These are phyloP conservation scores for Zygosaccharomyces pseudobailii DNA, from an alignment of 1,139 yeast genomes.

Conservation along the genomic window DNA sequence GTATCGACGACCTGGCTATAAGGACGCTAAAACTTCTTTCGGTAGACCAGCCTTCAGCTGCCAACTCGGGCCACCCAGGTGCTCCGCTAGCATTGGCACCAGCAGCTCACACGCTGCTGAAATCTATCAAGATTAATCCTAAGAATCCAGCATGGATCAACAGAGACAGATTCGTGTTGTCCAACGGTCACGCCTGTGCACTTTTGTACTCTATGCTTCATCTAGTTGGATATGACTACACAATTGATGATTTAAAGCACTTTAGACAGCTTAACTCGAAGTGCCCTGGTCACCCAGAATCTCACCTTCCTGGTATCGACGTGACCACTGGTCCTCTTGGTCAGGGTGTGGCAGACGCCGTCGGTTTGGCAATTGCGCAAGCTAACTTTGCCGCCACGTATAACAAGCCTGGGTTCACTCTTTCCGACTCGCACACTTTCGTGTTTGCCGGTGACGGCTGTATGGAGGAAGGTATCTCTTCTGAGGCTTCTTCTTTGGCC, in stretches of 20 bases:
- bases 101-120: constrained; percentile 70
- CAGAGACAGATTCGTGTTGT: constrained; percentile 91
- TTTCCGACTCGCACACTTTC: constrained; percentile 75
- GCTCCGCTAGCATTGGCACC: constrained; percentile 99
- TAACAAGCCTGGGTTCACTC: constrained; percentile 76
- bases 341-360: constrained; percentile 96
- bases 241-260: constrained; percentile 80
- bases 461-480: constrained; percentile 96
- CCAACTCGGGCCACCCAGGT: constrained; percentile 99
- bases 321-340: constrained; percentile 99
- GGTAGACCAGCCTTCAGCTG: constrained; percentile 81
- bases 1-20: constrained; percentile 71
- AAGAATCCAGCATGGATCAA: constrained; percentile 87
- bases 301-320: constrained; percentile 78
- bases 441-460: constrained; percentile 95
- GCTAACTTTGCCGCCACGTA: constrained; percentile 87
- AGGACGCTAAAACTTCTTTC: constrained; percentile 88
- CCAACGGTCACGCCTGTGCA: constrained; percentile 97
- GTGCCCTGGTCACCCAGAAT: constrained; percentile 98
- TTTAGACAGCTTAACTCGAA: constrained; percentile 90
- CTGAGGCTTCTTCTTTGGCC: constrained; percentile 92
- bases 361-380: constrained; percentile 95
- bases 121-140: constrained; percentile 83
- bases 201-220: constrained; percentile 81
- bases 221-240: constrained; percentile 70